Percentiles rank a stretch among this genome's conserved stretches.
These are phyloP conservation scores for Emmonsia crescens DNA, from an alignment of 2,329 filamentous ascomycete genomes.

Conservation along the genomic window DNA sequence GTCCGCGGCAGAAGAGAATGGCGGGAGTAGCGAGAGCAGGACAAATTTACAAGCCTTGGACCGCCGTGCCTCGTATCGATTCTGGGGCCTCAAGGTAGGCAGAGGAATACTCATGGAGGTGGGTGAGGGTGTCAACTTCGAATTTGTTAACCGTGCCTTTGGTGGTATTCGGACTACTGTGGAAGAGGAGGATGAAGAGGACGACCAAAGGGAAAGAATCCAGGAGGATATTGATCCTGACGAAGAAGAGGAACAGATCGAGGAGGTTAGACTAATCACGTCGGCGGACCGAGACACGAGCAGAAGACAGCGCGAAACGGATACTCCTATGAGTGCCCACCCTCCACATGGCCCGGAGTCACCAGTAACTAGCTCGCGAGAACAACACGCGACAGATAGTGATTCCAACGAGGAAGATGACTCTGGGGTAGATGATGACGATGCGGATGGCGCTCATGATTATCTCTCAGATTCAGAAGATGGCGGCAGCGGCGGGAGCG, in stretches of 20 bases:
- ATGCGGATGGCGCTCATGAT: conserved; percentile 18
- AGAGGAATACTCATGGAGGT: conserved; percentile 49
- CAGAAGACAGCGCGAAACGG: neutral
- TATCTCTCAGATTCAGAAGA: conserved; percentile 23
- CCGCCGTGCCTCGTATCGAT: conserved; percentile 28
- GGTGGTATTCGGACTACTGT: conserved; percentile 45
- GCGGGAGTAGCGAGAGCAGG: conserved; percentile 3
- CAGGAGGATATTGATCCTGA: conserved; percentile 39
- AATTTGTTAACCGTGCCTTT: conserved; percentile 50
- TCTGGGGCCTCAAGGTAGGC: conserved; percentile 51
- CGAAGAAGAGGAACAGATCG: conserved; percentile 36
- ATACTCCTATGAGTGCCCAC: neutral
- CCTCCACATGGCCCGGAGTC: neutral
- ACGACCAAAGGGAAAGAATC: conserved; percentile 34
- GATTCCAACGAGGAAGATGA: conserved; percentile 15
- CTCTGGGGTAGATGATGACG: conserved; percentile 20
- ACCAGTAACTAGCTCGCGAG: neutral
- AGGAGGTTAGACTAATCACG: conserved; percentile 22
- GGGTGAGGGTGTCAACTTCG: conserved; percentile 45
- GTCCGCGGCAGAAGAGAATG: conserved; percentile 14
- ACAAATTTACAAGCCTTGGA: conserved; percentile 25
- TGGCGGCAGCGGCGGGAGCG: conserved; percentile 22
- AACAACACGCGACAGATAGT: neutral
- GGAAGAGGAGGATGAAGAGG: conserved; percentile 24
- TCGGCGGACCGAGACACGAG: neutral